A percentile compares a stretch with the other conserved stretches of the same genome.
Evolutionary conservation across 2,329 filamentous ascomycete species (phyloP).

Genomic region (Aureobasidium zeae): DNA sequence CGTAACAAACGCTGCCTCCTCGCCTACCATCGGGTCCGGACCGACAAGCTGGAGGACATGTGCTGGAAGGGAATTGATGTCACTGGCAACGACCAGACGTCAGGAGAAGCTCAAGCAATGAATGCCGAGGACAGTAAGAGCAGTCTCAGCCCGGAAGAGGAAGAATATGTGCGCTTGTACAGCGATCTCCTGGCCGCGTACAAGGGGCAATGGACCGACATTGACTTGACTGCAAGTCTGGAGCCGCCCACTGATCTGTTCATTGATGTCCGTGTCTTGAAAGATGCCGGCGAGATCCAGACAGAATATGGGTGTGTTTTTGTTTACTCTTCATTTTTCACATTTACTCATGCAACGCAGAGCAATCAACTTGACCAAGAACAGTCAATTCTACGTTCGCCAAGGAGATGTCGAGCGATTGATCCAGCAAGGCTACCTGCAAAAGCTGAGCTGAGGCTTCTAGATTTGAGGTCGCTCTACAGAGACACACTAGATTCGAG

Average conservation of each 20-base stretch:
- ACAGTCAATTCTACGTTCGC: slow-evolving; percentile 94
- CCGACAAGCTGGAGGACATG: slow-evolving; percentile 85
- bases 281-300: slow-evolving; percentile 96
- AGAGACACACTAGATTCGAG: neutral
- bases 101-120: slow-evolving; percentile 30
- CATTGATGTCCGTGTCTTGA: slow-evolving; percentile 90
- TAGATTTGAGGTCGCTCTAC: too few species aligned
- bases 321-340: neutral
- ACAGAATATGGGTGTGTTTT: slow-evolving; percentile 85
- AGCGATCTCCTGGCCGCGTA: slow-evolving; percentile 88
- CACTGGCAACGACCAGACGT: slow-evolving; percentile 51
- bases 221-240: slow-evolving; percentile 87
- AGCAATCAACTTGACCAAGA: slow-evolving; percentile 91
- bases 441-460: slow-evolving; percentile 65
- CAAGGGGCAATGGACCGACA: slow-evolving; percentile 97
- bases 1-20: slow-evolving; percentile 92
- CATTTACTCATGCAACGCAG: slow-evolving; percentile 38
- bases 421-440: slow-evolving; percentile 89
- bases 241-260: slow-evolving; percentile 93
- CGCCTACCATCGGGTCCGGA: slow-evolving; percentile 83
- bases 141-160: slow-evolving; percentile 86
- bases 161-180: slow-evolving; percentile 90
- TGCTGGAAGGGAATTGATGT: slow-evolving; percentile 87
- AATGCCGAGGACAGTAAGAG: slow-evolving; percentile 41
- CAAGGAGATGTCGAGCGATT: slow-evolving; percentile 91